Evolutionary conservation across 257 asterid genomes (phyloP).

Genomic region (Fraxinus cuspidata): DNA sequence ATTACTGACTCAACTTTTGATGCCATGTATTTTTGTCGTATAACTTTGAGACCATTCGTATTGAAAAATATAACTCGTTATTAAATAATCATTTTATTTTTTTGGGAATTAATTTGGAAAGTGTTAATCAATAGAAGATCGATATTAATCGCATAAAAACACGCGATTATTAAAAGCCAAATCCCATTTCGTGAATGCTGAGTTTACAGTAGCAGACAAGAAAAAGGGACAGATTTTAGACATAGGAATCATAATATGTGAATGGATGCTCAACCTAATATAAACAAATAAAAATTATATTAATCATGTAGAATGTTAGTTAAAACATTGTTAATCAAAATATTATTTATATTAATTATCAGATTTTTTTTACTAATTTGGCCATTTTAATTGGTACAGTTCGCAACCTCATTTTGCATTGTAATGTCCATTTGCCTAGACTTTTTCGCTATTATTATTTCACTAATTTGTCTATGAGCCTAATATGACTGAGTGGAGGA

Average conservation of each 20-base stretch:
- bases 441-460: background rate
- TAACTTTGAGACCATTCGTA: too few relatives aligned
- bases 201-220: conserved; percentile 55
- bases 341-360: background rate
- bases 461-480: background rate
- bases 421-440: background rate
- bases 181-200: conserved; percentile 47
- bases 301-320: conserved; percentile 32
- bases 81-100: background rate
- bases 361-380: background rate
- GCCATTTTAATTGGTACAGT: background rate
- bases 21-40: too few relatives aligned
- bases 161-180: conserved; percentile 29
- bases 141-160: conserved; percentile 29
- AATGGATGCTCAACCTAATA: conserved; percentile 47
- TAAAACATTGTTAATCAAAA: conserved; percentile 18
- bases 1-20: too few relatives aligned
- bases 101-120: background rate
- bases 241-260: conserved; percentile 30
- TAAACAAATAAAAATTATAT: conserved; percentile 35
- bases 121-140: conserved; percentile 29
- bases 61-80: too few relatives aligned
- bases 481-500: background rate
- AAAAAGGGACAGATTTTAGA: conserved; percentile 45
- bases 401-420: background rate